Conservation (phyloP, 768 basidiomycete species). For the Chalciporus pseudorubinellus region DNA sequence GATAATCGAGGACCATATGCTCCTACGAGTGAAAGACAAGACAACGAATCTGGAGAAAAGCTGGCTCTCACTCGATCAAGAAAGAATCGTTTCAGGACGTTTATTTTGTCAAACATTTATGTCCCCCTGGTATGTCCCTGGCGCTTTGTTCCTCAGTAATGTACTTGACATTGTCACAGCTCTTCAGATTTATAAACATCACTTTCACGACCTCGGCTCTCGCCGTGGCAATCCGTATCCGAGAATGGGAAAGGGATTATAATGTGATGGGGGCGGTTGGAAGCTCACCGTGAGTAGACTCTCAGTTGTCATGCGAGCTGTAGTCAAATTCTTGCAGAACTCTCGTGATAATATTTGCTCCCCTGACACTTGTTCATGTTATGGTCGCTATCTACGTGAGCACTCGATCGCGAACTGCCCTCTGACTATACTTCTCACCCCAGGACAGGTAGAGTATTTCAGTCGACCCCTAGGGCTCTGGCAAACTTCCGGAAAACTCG, state of each 20-base stretch:
- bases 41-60: constrained; percentile 32
- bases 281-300: constrained; percentile 65
- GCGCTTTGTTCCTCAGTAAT: not conserved
- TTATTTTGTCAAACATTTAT: constrained; percentile 71
- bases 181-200: constrained; percentile 84
- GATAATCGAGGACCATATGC: constrained; percentile 15
- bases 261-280: constrained; percentile 70
- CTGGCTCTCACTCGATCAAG: constrained; percentile 29
- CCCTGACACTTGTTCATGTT: constrained; percentile 80
- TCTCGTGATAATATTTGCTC: constrained; percentile 82
- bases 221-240: constrained; percentile 75
- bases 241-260: constrained; percentile 49
- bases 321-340: constrained; percentile 43
- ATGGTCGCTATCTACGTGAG: constrained; percentile 83
- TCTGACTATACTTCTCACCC: constrained; percentile 13
- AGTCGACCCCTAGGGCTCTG: constrained; percentile 90
- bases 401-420: constrained; percentile 9
- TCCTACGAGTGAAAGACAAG: constrained; percentile 18
- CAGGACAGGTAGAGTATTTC: constrained; percentile 81
- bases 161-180: constrained; percentile 39
- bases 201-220: constrained; percentile 77
- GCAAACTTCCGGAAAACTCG: constrained; percentile 83
- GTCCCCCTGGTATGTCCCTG: constrained; percentile 65
- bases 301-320: not conserved
- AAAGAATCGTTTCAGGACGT: constrained; percentile 55